Base-by-base conservation (phyloP, 2,329 filamentous ascomycete genomes). In the Gremmenia infestans region DNA sequence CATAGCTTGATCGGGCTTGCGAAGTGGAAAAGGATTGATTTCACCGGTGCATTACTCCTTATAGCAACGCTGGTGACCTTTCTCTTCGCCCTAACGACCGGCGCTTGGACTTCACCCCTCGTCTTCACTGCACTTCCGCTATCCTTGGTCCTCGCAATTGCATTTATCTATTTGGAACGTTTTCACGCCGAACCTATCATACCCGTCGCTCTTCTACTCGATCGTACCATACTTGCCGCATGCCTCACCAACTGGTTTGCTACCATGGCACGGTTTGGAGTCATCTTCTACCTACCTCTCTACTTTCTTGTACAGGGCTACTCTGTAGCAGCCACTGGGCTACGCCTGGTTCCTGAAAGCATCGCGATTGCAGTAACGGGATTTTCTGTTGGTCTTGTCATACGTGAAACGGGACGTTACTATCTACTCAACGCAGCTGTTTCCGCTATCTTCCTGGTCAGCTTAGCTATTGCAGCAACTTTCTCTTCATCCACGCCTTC, bases 161-260 rank as follows among this genome's bases (percentile, higher is more conserved):
- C 75, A 4, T 86, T 85, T 69, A 71, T 83, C 54, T 78, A 78
- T 62, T 69, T 83, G 22, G 82, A 86, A 67, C 73, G 76, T 17
- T 70, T 72, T 5, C 62, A 78, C 40, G 79, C 81, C 2, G 54
- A 63, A 60, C 82, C 83, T 4, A 73, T 86, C 46, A 82, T 86
- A 46, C 82, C 82, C 0, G 75, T 85, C 17, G 72, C 72, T 14
- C 71, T 85, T 63, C 85, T 92, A 58, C 82, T 89, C 63, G 78
- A 87, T 66, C 76, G 78, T 6, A 79, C 79, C 8, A 76, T 91
- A 35, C 77, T 89, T 50, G 81, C 86, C 2, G 83, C 81, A 67
- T 91, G 86, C 63, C 71, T 83, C 1, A 83, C 82, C 67, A 89
- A 90, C 69, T 88, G 89, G 72, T 90, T 89, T 68, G 78, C 80